These are phyloP conservation scores for Paracamarosporium sp. DNA, from an alignment of 2,329 filamentous ascomycete genomes.

Conservation along the genomic window DNA sequence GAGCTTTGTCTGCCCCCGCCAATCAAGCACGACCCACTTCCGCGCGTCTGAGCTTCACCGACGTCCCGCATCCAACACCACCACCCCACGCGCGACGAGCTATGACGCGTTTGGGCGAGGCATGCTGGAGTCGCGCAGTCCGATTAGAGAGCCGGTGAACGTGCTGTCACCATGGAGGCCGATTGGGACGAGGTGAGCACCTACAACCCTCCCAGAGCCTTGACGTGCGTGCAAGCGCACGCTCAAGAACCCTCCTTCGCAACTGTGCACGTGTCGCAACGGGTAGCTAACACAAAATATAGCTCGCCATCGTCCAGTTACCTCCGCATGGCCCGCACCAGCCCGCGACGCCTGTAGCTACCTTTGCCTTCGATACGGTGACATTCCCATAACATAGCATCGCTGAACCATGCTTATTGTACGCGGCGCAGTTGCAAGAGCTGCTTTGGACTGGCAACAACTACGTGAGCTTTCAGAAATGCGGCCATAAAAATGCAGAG, in stretches of 20 bases:
- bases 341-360: slow-evolving; percentile 73
- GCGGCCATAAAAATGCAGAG: slow-evolving; percentile 1
- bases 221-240: not conserved
- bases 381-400: not conserved
- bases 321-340: slow-evolving; percentile 74
- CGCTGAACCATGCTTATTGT: not conserved
- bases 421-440: slow-evolving; percentile 68
- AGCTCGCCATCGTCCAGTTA: slow-evolving; percentile 83
- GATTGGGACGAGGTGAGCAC: slow-evolving; percentile 59
- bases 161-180: slow-evolving; percentile 54
- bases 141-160: slow-evolving; percentile 26
- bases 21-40: slow-evolving; percentile 18
- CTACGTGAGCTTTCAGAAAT: slow-evolving; percentile 68
- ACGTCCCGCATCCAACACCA: slow-evolving; percentile 1
- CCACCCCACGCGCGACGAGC: slow-evolving; percentile 19
- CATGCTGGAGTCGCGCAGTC: slow-evolving; percentile 32
- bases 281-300: slow-evolving; percentile 16
- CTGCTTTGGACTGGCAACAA: slow-evolving; percentile 93
- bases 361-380: slow-evolving; percentile 82
- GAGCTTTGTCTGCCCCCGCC: slow-evolving; percentile 22
- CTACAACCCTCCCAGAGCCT: slow-evolving; percentile 1
- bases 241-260: not conserved
- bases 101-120: slow-evolving; percentile 26
- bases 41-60: slow-evolving; percentile 23
- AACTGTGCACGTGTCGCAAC: not conserved